Evolutionary conservation across 192 early-diverging fungal genomes (phyloP).

Genomic region (Gryganskiella cystojenkinii): DNA sequence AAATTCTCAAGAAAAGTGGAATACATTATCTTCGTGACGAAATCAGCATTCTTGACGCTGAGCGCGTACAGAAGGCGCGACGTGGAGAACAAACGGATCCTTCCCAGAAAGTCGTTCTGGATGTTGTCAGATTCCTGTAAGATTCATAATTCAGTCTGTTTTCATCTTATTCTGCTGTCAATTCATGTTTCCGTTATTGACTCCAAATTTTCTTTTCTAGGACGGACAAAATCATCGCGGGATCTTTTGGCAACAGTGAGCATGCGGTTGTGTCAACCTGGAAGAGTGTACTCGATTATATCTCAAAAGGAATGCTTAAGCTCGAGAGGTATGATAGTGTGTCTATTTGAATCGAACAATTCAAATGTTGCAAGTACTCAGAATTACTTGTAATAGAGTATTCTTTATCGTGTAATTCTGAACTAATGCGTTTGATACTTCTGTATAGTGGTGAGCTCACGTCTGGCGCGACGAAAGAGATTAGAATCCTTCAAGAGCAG

Average conservation of each 20-base stretch:
- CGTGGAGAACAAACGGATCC: conserved; percentile 14
- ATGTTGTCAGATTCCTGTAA: conserved; percentile 15
- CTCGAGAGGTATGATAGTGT: no score
- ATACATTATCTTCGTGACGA: conserved; percentile 13
- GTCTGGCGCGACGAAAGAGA: conserved; percentile 9
- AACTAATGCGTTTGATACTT: not conserved
- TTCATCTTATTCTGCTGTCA: not conserved
- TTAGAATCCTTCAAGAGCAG: conserved; percentile 13
- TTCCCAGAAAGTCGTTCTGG: conserved; percentile 14
- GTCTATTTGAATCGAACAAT: no score
- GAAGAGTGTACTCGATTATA: no score
- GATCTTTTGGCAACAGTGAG: no score
- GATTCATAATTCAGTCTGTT: not conserved
- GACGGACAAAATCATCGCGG: no score
- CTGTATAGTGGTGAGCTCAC: conserved; percentile 4
- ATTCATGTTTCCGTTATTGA: conserved; percentile 8
- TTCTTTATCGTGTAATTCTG: no score
- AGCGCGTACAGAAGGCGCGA: conserved; percentile 7
- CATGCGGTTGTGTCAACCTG: no score
- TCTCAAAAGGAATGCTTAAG: no score
- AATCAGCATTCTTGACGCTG: conserved; percentile 12
- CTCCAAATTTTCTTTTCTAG: no score
- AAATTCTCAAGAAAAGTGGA: conserved; percentile 3
- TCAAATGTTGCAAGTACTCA: no score
- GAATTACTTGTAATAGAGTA: no score